phyloP scores from a whole-genome alignment of 2,329 filamentous ascomycete genomes.

The Colletotrichum magnum region DNA sequence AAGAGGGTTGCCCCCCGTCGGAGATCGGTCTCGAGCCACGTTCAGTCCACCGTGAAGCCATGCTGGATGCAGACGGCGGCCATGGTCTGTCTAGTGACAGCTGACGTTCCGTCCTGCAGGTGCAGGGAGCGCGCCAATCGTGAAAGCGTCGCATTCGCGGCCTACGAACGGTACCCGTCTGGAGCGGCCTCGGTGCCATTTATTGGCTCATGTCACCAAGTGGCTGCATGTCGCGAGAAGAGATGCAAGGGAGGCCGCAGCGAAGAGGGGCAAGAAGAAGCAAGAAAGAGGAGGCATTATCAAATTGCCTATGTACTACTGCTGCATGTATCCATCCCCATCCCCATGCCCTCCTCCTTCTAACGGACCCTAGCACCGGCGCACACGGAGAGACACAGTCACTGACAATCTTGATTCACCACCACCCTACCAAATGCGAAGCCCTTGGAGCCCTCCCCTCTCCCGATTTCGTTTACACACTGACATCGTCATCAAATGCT shows the following conservation, averaged over 20 bases:
- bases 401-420: slow-evolving; percentile 17
- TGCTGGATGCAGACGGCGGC: slow-evolving; percentile 29
- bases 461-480: slow-evolving; percentile 31
- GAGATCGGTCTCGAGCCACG: slow-evolving; percentile 34
- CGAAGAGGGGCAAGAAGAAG: slow-evolving; percentile 30
- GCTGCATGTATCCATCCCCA: neutral
- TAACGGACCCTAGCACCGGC: slow-evolving; percentile 26
- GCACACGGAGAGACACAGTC: slow-evolving; percentile 11
- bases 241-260: slow-evolving; percentile 36
- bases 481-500: slow-evolving; percentile 36
- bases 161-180: slow-evolving; percentile 30
- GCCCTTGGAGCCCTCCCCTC: slow-evolving; percentile 32
- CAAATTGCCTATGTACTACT: slow-evolving; percentile 17
- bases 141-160: slow-evolving; percentile 20
- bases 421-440: slow-evolving; percentile 14
- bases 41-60: slow-evolving; percentile 30
- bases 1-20: slow-evolving; percentile 29
- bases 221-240: slow-evolving; percentile 35
- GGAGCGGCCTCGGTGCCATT: slow-evolving; percentile 25
- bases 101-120: slow-evolving; percentile 32
- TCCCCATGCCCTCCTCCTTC: neutral
- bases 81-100: slow-evolving; percentile 36
- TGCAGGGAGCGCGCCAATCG: slow-evolving; percentile 35
- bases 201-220: slow-evolving; percentile 33
- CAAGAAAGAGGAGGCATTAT: slow-evolving; percentile 36